Evolutionary conservation across 305 asterid species (phyloP).

Genomic region (Solanum chacoense): DNA sequence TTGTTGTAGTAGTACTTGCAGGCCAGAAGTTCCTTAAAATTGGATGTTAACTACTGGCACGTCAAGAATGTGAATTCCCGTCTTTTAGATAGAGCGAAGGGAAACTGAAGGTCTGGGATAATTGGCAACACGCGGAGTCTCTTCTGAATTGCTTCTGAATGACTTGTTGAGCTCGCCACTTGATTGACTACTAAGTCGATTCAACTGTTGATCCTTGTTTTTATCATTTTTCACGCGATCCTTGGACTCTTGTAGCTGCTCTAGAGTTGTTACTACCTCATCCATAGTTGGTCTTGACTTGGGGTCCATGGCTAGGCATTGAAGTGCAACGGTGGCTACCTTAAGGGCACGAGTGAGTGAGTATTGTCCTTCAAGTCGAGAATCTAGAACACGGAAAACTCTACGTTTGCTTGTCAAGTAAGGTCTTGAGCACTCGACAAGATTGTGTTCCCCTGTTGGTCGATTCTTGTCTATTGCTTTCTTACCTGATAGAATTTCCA

Average conservation of each 20-base stretch:
- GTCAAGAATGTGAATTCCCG: not conserved
- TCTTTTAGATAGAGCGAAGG: conserved; percentile 24
- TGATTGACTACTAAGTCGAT: conserved; percentile 15
- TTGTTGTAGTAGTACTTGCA: not conserved
- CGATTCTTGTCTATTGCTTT: conserved; percentile 83
- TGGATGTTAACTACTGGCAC: not conserved
- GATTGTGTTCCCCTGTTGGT: conserved; percentile 66
- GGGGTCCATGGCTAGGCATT: conserved; percentile 57
- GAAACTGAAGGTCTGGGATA: conserved; percentile 66
- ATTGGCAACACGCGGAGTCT: conserved; percentile 7
- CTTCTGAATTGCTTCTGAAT: conserved; percentile 22
- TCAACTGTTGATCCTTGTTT: conserved; percentile 18
- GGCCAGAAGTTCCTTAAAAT: not conserved
- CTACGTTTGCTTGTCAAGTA: conserved; percentile 61
- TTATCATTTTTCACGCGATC: conserved; percentile 6
- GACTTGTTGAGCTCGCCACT: conserved; percentile 6
- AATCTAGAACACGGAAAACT: conserved; percentile 52
- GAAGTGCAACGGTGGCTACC: conserved; percentile 53
- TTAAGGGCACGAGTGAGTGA: conserved; percentile 35
- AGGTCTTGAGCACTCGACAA: conserved; percentile 85
- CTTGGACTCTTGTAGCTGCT: conserved; percentile 43
- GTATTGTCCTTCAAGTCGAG: conserved; percentile 71
- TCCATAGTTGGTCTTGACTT: conserved; percentile 67
- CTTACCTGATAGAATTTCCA: conserved; percentile 69
- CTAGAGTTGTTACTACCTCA: conserved; percentile 50